Conservation (phyloP, 306 rosid genomes). For the Quillaja saponaria region DNA sequence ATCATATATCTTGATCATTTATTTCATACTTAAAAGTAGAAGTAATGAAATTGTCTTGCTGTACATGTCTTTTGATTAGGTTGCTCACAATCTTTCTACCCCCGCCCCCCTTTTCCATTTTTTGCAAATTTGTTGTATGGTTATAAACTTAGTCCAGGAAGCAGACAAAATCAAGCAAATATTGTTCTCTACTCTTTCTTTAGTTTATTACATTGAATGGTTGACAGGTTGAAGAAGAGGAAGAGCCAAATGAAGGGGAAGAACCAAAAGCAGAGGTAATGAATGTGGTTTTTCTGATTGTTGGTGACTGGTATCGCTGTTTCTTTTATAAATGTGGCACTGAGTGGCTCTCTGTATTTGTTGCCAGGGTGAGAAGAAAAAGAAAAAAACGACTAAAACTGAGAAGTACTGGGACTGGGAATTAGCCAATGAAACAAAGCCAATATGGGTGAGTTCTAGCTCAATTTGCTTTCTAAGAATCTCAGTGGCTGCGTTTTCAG, state of each 20-base stretch:
- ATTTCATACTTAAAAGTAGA: no score
- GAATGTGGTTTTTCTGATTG: conserved; percentile 8
- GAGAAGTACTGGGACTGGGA: conserved; percentile 99
- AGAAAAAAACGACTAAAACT: conserved; percentile 67
- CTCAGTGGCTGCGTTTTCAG: background rate
- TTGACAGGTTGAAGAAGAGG: conserved; percentile 96
- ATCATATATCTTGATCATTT: no score
- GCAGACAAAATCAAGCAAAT: background rate
- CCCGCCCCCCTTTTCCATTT: no score
- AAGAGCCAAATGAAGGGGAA: conserved; percentile 91
- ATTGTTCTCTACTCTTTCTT: background rate
- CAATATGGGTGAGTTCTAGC: conserved; percentile 85
- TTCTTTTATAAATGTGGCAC: conserved; percentile 5
- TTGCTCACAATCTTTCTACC: no score
- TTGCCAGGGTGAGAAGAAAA: conserved; percentile 75
- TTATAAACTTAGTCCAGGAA: no score
- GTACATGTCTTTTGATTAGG: no score
- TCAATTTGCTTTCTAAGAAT: conserved; percentile 21
- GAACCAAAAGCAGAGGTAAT: conserved; percentile 76
- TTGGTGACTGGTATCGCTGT: conserved; percentile 3
- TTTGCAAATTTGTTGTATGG: no score
- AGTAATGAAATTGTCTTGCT: no score
- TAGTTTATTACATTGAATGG: conserved; percentile 26
- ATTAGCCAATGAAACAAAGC: conserved; percentile 89
- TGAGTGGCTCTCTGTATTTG: conserved; percentile 22